phyloP scores from a whole-genome alignment of 805 yeast genomes.

The Zygosaccharomyces pseudorouxii region DNA sequence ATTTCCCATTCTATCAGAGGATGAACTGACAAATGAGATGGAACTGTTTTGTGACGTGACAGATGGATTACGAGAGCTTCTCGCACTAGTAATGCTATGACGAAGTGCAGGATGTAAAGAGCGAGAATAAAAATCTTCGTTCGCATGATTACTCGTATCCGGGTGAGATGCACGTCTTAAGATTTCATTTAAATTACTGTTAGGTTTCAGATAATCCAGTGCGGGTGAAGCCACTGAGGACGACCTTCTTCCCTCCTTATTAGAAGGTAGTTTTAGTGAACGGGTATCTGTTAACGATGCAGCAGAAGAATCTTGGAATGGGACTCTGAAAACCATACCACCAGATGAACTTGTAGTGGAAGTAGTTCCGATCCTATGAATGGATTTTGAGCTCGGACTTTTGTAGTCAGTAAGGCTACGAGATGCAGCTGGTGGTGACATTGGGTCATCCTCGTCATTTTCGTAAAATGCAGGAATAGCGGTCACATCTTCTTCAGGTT shows the following conservation, averaged over 20 bases:
- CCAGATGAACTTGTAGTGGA: constrained; percentile 32
- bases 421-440: constrained; percentile 14
- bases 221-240: constrained; percentile 18
- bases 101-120: constrained; percentile 6
- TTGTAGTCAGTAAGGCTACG: constrained; percentile 2
- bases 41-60: constrained; percentile 34
- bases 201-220: constrained; percentile 12
- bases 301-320: constrained; percentile 52
- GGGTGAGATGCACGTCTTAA: constrained; percentile 30
- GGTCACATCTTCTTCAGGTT: constrained; percentile 2
- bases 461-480: constrained; percentile 8
- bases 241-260: constrained; percentile 21
- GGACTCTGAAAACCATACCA: constrained; percentile 52
- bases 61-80: constrained; percentile 37
- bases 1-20: constrained; percentile 32
- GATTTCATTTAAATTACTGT: not conserved
- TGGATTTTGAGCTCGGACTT: constrained; percentile 7
- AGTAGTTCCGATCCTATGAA: constrained; percentile 13
- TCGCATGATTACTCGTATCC: constrained; percentile 5
- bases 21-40: constrained; percentile 31
- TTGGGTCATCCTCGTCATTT: constrained; percentile 18
- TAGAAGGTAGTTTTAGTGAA: constrained; percentile 9
- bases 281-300: constrained; percentile 15
- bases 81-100: constrained; percentile 8
- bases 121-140: constrained; percentile 8